Evolutionary conservation across 2,329 filamentous ascomycete genomes (phyloP), one percentile per base, ranked within the genome.

Genomic region (Penicillium sp.): DNA sequence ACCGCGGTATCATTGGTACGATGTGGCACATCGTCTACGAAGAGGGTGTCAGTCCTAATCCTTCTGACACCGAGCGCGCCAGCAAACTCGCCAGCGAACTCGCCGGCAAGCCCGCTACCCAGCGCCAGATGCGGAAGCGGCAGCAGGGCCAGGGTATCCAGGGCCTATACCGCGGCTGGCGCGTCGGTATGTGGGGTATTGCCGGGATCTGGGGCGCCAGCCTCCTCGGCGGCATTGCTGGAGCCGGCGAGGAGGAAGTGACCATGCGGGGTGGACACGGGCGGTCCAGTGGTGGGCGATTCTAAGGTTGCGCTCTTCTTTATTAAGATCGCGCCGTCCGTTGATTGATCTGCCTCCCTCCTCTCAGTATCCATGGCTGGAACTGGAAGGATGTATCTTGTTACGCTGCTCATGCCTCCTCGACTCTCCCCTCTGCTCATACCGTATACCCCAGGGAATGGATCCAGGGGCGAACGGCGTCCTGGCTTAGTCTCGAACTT

Each of bases 1-100:
- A 95, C 66, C 77, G 81, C 27, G 93, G 93, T n/a, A 77, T 95
- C 1, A 67, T 93, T n/a, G 87, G 89, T 3, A 96, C 91, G 2
- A 90, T 96, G 79, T 91, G 89, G 76, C 80, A 81, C 50, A 93
- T 98, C 51, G 78, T 87, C 1, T 78, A 84, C 28, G 87, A 94
- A 59, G 93, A 98, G 67, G 93, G 93, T 6, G 72, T 65, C 13
- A 63, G 64, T 43, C 39, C 69, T 14, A 63, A 59, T 4, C 57
- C 62, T 18, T 75, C 74, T 49, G 74, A 80, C 7, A 69, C 76
- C 9, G 65, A 71, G 38, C 64, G 59, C 23, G 65, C 63, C 4
- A 63, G 64, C 3, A 54, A 60, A 13, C 50, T 65, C 20, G 63
- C 67, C 52, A 63, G 64, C 3, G 54, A 60, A 13, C 50, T 65